phyloP scores from a whole-genome alignment of 208 protist genomes.

The Herpetomonas samuelpessoai region DNA sequence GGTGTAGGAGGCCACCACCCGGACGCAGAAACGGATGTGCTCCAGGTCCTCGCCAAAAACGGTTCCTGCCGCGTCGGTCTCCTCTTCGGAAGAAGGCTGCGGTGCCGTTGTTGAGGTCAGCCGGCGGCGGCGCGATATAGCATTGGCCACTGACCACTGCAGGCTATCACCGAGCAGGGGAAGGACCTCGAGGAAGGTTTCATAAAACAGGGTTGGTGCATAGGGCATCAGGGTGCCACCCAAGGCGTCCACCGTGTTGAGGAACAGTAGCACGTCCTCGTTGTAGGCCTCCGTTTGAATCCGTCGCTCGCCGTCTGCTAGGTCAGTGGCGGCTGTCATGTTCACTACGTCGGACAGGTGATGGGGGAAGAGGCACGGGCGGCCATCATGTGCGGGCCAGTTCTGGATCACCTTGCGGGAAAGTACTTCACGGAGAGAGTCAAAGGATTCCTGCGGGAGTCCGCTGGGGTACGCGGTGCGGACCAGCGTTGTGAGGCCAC shows the following conservation, averaged over 20 bases:
- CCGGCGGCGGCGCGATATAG: constrained; percentile 18
- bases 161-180: constrained; percentile 69
- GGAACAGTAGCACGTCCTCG: constrained; percentile 39
- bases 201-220: constrained; percentile 1
- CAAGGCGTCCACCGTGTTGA: constrained; percentile 50
- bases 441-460: constrained; percentile 1
- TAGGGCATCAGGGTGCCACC: constrained; percentile 20
- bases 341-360: neutral
- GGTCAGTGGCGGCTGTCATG: neutral
- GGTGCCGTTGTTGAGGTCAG: neutral
- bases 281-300: constrained; percentile 13
- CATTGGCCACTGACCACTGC: constrained; percentile 69
- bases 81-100: neutral
- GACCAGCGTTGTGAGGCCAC: constrained; percentile 69
- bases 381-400: neutral
- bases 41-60: constrained; percentile 83
- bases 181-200: constrained; percentile 55
- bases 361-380: neutral
- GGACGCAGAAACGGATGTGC: constrained; percentile 79
- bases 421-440: neutral
- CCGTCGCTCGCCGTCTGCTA: too few species aligned
- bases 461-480: constrained; percentile 29
- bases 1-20: constrained; percentile 77
- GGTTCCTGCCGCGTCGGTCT: constrained; percentile 12
- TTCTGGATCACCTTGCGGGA: neutral